Percentiles rank a stretch among this genome's conserved stretches.
These are phyloP conservation scores for Aegle marmelos DNA, from an alignment of 345 rosid species.

Conservation along the genomic window DNA sequence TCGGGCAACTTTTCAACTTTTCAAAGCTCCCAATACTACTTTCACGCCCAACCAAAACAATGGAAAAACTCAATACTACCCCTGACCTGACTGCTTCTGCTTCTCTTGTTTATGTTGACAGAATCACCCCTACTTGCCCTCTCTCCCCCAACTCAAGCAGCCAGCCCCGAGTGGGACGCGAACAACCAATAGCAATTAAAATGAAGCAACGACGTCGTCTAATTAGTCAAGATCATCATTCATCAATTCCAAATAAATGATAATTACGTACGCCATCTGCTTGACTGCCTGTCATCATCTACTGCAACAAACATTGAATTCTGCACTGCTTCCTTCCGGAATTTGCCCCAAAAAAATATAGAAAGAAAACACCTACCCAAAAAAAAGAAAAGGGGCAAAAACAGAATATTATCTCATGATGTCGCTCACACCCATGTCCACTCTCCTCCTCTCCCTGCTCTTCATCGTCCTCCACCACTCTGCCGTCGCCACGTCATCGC, in stretches of 20 bases:
- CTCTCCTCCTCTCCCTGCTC: slow-evolving; percentile 17
- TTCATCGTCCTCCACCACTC: slow-evolving; percentile 22
- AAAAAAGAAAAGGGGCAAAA: neutral
- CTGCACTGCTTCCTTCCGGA: neutral
- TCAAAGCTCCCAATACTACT: too few relatives aligned
- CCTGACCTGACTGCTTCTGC: accelerated
- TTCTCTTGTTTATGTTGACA: too few relatives aligned
- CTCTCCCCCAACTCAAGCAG: too few relatives aligned
- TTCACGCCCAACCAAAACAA: too few relatives aligned
- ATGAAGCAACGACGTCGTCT: neutral
- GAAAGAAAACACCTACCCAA: neutral
- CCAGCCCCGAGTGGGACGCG: too few relatives aligned
- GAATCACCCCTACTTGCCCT: too few relatives aligned
- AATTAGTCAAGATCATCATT: neutral
- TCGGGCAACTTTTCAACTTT: accelerated
- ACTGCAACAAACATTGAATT: neutral
- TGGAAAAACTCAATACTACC: too few relatives aligned
- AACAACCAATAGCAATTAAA: neutral
- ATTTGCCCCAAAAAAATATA: neutral
- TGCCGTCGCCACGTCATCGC: slow-evolving; percentile 22
- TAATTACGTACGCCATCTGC: neutral
- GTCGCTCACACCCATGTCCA: slow-evolving; percentile 10
- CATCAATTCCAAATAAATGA: too few relatives aligned
- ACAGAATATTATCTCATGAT: neutral
- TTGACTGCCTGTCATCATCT: neutral